phyloP scores from a whole-genome alignment of 352 stramenopile genomes.

The Phytopythium cucurbitacearum region DNA sequence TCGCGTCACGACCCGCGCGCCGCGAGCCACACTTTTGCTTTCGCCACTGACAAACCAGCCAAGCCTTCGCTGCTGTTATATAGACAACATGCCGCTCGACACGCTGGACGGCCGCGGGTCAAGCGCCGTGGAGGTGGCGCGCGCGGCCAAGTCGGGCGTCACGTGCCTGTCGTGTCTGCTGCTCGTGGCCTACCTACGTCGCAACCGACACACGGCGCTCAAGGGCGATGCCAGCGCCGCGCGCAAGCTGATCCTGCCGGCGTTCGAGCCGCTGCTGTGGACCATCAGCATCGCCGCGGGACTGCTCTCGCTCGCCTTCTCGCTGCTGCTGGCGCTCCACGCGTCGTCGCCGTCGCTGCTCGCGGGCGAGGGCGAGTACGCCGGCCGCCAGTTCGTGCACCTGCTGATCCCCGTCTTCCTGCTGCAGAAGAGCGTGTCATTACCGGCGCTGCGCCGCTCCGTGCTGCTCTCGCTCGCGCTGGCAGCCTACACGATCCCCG shows the following conservation, averaged over 20 bases:
- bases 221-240: conserved; percentile 32
- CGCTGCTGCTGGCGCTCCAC: conserved; percentile 24
- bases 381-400: conserved; percentile 29
- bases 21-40: no score
- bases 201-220: conserved; percentile 30
- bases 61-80: no score
- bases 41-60: no score
- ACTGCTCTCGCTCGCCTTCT: conserved; percentile 29
- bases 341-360: conserved; percentile 15
- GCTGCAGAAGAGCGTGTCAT: conserved; percentile 37
- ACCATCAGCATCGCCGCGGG: conserved; percentile 22
- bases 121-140: background rate
- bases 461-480: conserved; percentile 27
- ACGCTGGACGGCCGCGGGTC: no score
- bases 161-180: background rate
- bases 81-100: no score
- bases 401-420: conserved; percentile 38
- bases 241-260: conserved; percentile 38
- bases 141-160: conserved; percentile 6
- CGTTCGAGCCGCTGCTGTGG: conserved; percentile 48
- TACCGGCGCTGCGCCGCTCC: conserved; percentile 24
- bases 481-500: conserved; percentile 21
- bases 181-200: conserved; percentile 43
- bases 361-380: conserved; percentile 17
- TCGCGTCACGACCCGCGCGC: no score